phyloP scores from a whole-genome alignment of 805 yeast species.

The Sugiyamaella mastotermitis region DNA sequence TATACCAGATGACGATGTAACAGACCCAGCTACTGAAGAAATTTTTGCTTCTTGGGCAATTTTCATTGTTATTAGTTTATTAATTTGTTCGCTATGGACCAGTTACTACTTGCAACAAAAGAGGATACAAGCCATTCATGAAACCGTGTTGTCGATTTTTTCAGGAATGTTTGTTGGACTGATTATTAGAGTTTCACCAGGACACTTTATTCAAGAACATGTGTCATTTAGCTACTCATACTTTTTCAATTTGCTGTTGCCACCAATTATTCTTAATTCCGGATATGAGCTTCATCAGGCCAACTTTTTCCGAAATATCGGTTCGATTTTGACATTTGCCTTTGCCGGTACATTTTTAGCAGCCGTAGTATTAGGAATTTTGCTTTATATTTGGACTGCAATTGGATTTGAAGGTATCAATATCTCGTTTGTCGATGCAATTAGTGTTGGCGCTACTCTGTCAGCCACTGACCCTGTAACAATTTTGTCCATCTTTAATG shows the following conservation, averaged over 20 bases:
- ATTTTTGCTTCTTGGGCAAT: constrained; percentile 97
- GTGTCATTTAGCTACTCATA: constrained; percentile 92
- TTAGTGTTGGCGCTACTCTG: constrained; percentile 95
- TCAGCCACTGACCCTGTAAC: constrained; percentile 99
- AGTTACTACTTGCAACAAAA: constrained; percentile 87
- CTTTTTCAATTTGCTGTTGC: constrained; percentile 87
- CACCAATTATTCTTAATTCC: constrained; percentile 93
- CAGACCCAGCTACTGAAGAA: constrained; percentile 88
- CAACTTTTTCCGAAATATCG: constrained; percentile 87
- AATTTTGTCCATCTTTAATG: constrained; percentile 89
- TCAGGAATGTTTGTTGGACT: constrained; percentile 96
- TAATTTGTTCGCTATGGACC: constrained; percentile 91
- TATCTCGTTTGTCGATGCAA: constrained; percentile 92
- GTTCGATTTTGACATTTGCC: constrained; percentile 87
- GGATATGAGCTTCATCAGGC: constrained; percentile 97
- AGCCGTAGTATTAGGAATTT: constrained; percentile 83
- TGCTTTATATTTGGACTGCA: constrained; percentile 83
- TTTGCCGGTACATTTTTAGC: constrained; percentile 95
- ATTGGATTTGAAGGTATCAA: constrained; percentile 83
- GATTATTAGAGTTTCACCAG: constrained; percentile 84
- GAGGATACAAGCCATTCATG: constrained; percentile 93
- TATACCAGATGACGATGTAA: constrained; percentile 43
- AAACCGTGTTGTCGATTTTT: constrained; percentile 90
- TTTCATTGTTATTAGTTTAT: constrained; percentile 71
- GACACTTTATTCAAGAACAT: constrained; percentile 94